A percentile compares a stretch with the other conserved stretches of the same genome.
Evolutionary conservation across 106 monocot species (phyloP).

Genomic region (Amphibolis antarctica): DNA sequence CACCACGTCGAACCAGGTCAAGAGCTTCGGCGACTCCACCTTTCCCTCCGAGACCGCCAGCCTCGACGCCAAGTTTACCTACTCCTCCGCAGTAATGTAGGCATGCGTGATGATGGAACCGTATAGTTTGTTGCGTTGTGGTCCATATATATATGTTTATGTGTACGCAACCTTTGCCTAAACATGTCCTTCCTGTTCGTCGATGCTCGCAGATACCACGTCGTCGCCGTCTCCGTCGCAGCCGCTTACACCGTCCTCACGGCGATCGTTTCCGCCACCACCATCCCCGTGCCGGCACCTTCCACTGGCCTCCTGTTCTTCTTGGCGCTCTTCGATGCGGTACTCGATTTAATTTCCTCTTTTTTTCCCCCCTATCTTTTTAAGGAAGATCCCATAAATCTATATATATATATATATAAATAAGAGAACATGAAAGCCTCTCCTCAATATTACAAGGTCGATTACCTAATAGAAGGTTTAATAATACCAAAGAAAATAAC

Average conservation of each 20-base stretch:
- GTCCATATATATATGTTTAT: no score
- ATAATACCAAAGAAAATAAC: no score
- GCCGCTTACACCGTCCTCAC: constrained; percentile 5
- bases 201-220: constrained; percentile 12
- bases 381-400: not conserved
- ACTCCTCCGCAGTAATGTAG: constrained; percentile 13
- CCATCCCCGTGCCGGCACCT: not conserved
- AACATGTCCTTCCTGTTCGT: no score
- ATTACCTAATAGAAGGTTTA: no score
- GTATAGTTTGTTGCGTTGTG: no score
- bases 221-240: constrained; percentile 5
- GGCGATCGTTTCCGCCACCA: not conserved
- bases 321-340: constrained; percentile 11
- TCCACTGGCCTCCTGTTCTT: not conserved
- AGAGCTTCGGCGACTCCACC: not conserved
- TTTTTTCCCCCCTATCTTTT: not conserved
- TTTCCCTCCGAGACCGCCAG: not conserved
- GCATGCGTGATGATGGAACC: not conserved
- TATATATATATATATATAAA: not conserved
- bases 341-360: not conserved
- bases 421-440: no score
- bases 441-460: no score
- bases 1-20: constrained; percentile 6
- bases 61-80: constrained; percentile 9
- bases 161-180: no score